These are phyloP conservation scores for Rickenella mellea DNA, from an alignment of 768 basidiomycete genomes.

Conservation along the genomic window DNA sequence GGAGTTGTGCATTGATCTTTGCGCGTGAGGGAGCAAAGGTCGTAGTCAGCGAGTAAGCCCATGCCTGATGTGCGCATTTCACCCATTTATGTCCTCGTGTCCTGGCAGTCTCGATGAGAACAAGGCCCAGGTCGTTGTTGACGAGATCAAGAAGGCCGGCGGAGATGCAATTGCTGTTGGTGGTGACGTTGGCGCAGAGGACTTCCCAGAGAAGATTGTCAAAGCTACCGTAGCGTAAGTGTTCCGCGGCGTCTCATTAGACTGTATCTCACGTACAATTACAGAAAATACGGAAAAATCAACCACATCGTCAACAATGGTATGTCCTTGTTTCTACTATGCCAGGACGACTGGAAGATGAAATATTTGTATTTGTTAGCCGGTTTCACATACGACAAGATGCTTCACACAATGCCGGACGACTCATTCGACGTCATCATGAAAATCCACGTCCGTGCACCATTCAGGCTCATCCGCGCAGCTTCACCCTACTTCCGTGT, in stretches of 20 bases:
- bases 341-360: not conserved
- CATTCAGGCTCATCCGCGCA: slow-evolving; percentile 76
- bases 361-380: slow-evolving; percentile 24
- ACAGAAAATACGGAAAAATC: slow-evolving; percentile 71
- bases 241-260: not conserved
- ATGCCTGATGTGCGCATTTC: not conserved
- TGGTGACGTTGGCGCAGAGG: slow-evolving; percentile 76
- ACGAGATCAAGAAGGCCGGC: slow-evolving; percentile 63
- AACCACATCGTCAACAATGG: slow-evolving; percentile 85
- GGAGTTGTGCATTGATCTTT: slow-evolving; percentile 64
- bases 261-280: not conserved
- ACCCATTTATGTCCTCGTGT: not conserved
- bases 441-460: slow-evolving; percentile 79
- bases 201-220: slow-evolving; percentile 72
- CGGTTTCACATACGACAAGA: slow-evolving; percentile 77
- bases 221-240: slow-evolving; percentile 67
- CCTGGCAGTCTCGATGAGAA: slow-evolving; percentile 58
- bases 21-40: slow-evolving; percentile 82
- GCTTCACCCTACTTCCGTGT: slow-evolving; percentile 80
- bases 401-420: slow-evolving; percentile 82
- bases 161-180: slow-evolving; percentile 67
- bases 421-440: slow-evolving; percentile 75
- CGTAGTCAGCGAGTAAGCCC: slow-evolving; percentile 70
- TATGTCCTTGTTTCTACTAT: slow-evolving; percentile 13
- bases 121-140: slow-evolving; percentile 54